Base-by-base conservation (phyloP, 768 basidiomycete genomes). In the Agrocybe praecox region DNA sequence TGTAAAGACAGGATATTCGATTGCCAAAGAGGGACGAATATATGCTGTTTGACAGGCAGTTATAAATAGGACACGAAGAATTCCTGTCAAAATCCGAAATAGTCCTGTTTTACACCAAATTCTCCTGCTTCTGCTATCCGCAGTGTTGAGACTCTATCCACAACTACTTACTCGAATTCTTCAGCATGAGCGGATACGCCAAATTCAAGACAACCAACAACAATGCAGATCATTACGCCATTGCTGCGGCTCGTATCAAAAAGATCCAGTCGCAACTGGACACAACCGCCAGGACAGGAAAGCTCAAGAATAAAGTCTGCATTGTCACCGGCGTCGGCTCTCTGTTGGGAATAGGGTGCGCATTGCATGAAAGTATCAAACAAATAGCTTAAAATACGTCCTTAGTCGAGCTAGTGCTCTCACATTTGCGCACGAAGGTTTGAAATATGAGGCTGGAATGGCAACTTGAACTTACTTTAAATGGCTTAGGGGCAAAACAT, bases 281-380 rank as follows among this genome's bases (percentile, higher is more conserved):
- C 43, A 75, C 70, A 23, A 64, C 83, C 19, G 77, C 85, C 26
- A 80, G 87, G 42, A 72, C 77, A 24, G 75, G 72, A 18, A 80
- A 85, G 63, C 78, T 96, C 60, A 80, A 79, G 66, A 85, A 80
- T 60, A 96, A 94, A 70, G 91, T 95, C 22, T 92, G 89, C 64
- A 80, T 96, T 54, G 82, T 96, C 63, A 96, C 95, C 0, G 95
- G 95, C 17, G 93, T 89, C 26, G 89, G 90, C 26, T 94, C 92
- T 18, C 67, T 89, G 62, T 87, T 88, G 67, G 95, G 95, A 17
- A 97, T 97, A 58, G 95, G 95, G 89, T 95, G 73, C 62, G 83
- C 57, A 10, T 19, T 19, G 53, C 24, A 49, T 33, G 50, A 36
- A 53, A 51, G 52, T 19, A 52, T 19, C 46, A 45, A 23, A 49